Base-by-base conservation (phyloP, 345 rosid genomes). In the Camelina laxa region DNA sequence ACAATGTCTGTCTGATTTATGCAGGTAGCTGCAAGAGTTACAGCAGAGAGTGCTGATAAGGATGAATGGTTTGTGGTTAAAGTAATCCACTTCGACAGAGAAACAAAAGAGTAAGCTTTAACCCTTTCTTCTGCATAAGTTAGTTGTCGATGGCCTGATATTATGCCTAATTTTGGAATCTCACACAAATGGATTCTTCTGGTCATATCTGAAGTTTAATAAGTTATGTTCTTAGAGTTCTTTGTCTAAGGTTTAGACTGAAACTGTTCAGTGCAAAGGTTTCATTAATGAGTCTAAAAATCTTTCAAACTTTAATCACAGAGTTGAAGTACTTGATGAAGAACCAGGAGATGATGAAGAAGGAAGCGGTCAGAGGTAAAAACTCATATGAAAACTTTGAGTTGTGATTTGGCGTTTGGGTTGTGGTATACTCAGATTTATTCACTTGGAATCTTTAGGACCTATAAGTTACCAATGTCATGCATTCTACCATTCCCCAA, bases 261-360 rank as follows among this genome's bases (percentile, higher is more conserved):
- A 24, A 24, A 24, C 27, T 24, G 49, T 27, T 7, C 21, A 14
- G 7, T 22, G 51, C 8, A 42, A 41, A 44, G 10, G 31, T 4
- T 48, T 66, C 59, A 66, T 36, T 12, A 17, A 13, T 35, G 70
- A 56, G 21, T 31, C 47, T 50, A 21, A 41, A 6, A 20, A 13
- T 38, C 19, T 60, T 20, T 60, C 0, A 60, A 61, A 21, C 31
- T 31, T 14, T 4, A 31, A 35, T 65, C 81, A 80, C 85, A 92
- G 98, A 80, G 85, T 90, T 57, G 96, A 90, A 69, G 94, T 92
- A 27, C 84, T 92, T 56, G 96, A 92, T 66, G 98, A 90, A 87
- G 98, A 92, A 79, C 93, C 96, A 30, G 93, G 95, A 39, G 96
- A 92, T 79, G 97, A 92, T 62, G 98, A 92, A 77, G 96, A 88